Base-by-base conservation (phyloP, 1,139 yeast species). In the Torulaspora pretoriensis region DNA sequence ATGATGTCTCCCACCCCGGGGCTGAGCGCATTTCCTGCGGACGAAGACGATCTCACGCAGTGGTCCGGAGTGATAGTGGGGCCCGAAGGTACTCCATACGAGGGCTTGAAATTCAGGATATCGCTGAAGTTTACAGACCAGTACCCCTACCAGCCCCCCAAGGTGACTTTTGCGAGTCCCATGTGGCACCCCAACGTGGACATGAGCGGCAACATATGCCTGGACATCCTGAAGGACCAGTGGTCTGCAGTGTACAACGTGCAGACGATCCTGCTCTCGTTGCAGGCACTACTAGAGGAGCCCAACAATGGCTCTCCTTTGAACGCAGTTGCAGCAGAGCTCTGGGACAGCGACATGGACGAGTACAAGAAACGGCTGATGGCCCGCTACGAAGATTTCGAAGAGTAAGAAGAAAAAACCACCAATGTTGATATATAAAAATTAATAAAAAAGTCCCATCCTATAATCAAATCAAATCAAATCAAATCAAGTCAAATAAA, bases 181-280 rank as follows among this genome's bases (percentile, higher is more conserved):
- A 80, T 81, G 71, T 81, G 81, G 72, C 89, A 82, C 57, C 89
- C 89, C 46, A 82, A 82, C 61, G 81, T 81, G 52, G 83, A 80
- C 58, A 72, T 77, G 68, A 69, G 75, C 49, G 88, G 88, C 36
- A 77, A 79, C 60, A 85, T 85, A 63, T 85, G 95, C 71, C 75
- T 84, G 61, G 94, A 85, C 67, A 85, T 85, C 64, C 75, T 86
- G 64, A 83, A 85, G 67, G 95, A 85, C 63, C 90, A 85, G 68
- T 85, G 95, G 95, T 85, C 95, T 29, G 95, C 95, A 31, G 95
- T 95, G 32, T 74, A 86, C 31, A 42, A 80, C 40, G 80, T 80
- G 9, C 80, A 79, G 51, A 77, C 81, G 19, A 77, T 80, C 41
- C 63, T 80, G 48, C 66, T 80, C 42, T 76, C 82, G 3, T 67